phyloP scores from a whole-genome alignment of 2,329 filamentous ascomycete species.

The Venturia aucupariae region DNA sequence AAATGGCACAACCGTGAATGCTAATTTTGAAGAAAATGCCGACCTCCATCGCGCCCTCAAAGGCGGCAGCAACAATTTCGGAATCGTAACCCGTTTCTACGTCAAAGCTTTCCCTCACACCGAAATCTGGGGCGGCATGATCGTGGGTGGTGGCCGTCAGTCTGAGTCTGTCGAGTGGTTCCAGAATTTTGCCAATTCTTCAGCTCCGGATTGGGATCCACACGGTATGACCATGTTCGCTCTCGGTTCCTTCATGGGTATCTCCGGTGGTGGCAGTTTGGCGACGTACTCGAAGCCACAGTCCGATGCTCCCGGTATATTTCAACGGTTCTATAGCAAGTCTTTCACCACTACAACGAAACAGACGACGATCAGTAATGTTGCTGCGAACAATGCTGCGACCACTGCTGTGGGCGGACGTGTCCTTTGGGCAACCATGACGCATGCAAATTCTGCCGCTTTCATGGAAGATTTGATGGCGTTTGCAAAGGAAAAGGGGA shows the following conservation, averaged over 20 bases:
- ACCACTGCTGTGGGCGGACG: slow-evolving; percentile 13
- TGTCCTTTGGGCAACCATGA: slow-evolving; percentile 20
- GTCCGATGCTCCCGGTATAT: slow-evolving; percentile 12
- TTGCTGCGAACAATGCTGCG: slow-evolving; percentile 13
- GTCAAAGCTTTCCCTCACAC: slow-evolving; percentile 14
- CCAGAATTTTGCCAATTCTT: slow-evolving; percentile 5
- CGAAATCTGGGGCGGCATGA: slow-evolving; percentile 6
- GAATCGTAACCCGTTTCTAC: slow-evolving; percentile 25
- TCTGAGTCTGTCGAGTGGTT: not conserved
- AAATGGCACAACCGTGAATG: slow-evolving; percentile 25
- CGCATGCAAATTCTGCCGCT: slow-evolving; percentile 19
- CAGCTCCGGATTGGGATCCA: not conserved
- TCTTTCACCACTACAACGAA: slow-evolving; percentile 17
- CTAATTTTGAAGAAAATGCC: slow-evolving; percentile 21
- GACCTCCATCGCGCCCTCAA: slow-evolving; percentile 27
- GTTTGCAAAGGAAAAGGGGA: slow-evolving; percentile 16
- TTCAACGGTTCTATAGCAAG: not conserved
- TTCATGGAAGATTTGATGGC: slow-evolving; percentile 18
- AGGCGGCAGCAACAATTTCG: slow-evolving; percentile 30
- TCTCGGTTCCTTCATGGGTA: not conserved
- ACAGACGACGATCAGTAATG: slow-evolving; percentile 17
- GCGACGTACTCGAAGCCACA: not conserved
- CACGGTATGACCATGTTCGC: slow-evolving; percentile 4
- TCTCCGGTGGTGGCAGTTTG: not conserved
- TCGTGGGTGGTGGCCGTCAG: not conserved